A percentile compares a stretch with the other conserved stretches of the same genome.
These are phyloP conservation scores for Rubus parviflorus DNA, from an alignment of 306 rosid species.

Conservation along the genomic window DNA sequence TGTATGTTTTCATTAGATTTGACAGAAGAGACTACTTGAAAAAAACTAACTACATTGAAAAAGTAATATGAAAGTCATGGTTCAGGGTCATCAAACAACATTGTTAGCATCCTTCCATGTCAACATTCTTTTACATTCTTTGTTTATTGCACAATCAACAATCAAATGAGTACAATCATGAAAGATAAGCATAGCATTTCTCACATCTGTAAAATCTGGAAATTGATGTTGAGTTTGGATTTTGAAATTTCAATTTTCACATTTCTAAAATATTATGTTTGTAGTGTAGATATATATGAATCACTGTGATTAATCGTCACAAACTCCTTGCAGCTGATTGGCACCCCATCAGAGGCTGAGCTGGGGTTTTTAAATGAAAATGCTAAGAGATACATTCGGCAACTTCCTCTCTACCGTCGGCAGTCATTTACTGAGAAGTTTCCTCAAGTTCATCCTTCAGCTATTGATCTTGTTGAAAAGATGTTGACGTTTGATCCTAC, in stretches of 20 bases:
- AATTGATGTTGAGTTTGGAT: neutral
- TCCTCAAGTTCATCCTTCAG: constrained; percentile 89
- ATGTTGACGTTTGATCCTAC: constrained; percentile 96
- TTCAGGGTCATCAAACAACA: constrained; percentile 8
- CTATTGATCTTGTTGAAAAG: constrained; percentile 95
- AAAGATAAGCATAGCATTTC: neutral
- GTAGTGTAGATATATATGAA: constrained; percentile 3
- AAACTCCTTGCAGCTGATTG: constrained; percentile 72
- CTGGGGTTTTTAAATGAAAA: constrained; percentile 90
- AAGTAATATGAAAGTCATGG: neutral
- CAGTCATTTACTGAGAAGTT: constrained; percentile 91
- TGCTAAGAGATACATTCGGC: constrained; percentile 93
- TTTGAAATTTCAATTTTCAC: neutral
- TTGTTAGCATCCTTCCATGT: neutral
- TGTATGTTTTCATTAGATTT: neutral
- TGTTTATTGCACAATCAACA: neutral
- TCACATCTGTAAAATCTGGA: neutral
- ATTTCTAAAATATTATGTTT: neutral
- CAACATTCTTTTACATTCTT: neutral
- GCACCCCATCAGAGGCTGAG: constrained; percentile 95
- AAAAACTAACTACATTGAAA: neutral
- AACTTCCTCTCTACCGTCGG: constrained; percentile 64
- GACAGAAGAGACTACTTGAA: neutral
- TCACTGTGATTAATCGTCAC: constrained; percentile 14
- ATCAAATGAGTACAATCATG: neutral